Base-by-base conservation (phyloP, 352 stramenopile species). In the Thraustotheca clavata region DNA sequence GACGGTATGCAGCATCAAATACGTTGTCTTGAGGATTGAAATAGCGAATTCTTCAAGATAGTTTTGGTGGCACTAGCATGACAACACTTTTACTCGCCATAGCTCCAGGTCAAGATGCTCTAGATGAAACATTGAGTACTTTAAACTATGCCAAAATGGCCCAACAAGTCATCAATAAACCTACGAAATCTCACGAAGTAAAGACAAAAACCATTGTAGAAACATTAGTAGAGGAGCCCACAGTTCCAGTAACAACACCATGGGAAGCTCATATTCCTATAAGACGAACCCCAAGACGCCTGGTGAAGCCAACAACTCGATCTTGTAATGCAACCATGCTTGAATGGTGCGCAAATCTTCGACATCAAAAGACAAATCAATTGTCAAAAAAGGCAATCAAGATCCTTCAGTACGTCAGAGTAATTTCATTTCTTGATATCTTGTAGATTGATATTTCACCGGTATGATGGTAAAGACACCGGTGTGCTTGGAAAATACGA, bases 51-150 rank as follows among this genome's bases (percentile, higher is more conserved):
- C 41, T 81, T 20, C 60, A 82, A 50, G 76, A 83, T 49, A 69
- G 68, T 20, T 63, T 83, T n/a, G 74, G 62, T 33, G 75, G 75
- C 18, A 67, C 62, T 22, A 57, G 67, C 20, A 48, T 75, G 26
- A 83, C 75, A 40, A 81, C 75, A 26, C 78, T 83, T 72, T 59
- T 83, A 39, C 67, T 69, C 12, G 73, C 75, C 4, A 57, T 83
- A 8, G 71, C 67, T 20, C 75, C 75, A 9, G 65, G 59, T 20
- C 61, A 72, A 20, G 60, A 59, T 33, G 61, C 69, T 49, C 76
- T 74, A 50, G 69, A 75, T 8, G 75, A 83, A 66, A 79, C 75
- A 8, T 27, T 83, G 36, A 57, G 36, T 14, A 83, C 75, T 6
- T 63, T 83, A 33, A 74, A 72, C 18, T 83, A 83, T 61, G 72